Evolutionary conservation across 371 early-diverging fungal genomes (phyloP).

Genomic region (Entomophthora muscae): DNA sequence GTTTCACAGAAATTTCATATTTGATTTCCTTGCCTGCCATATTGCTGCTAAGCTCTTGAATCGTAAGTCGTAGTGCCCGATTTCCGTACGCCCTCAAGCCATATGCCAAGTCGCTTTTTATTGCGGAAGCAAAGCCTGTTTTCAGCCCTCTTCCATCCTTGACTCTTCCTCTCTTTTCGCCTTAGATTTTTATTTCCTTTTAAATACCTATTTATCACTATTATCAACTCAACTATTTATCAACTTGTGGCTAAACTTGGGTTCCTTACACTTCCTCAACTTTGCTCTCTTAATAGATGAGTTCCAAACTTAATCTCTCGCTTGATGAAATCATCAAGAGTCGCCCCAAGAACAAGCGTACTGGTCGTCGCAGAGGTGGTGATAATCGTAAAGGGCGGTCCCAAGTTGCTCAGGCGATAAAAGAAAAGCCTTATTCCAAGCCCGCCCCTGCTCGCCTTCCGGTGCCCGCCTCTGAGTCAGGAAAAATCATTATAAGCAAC

Average conservation of each 20-base stretch:
- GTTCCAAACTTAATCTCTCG: conserved; percentile 39
- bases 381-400: conserved; percentile 22
- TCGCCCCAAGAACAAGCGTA: conserved; percentile 14
- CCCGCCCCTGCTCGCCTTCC: conserved; percentile 10
- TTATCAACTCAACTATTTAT: not conserved
- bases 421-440: not conserved
- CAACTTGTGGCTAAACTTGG: not conserved
- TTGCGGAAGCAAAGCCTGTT: not conserved
- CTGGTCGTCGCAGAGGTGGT: conserved; percentile 19
- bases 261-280: not conserved
- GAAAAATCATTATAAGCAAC: conserved; percentile 53
- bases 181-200: not conserved
- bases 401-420: conserved; percentile 18
- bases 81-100: not conserved
- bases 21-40: not conserved
- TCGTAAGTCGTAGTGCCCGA: not conserved
- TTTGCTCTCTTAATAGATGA: conserved; percentile 15
- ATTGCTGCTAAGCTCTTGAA: not conserved
- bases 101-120: not conserved
- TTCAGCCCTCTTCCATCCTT: not conserved
- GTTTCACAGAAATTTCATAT: not conserved
- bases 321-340: conserved; percentile 46
- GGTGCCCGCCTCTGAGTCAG: conserved; percentile 19
- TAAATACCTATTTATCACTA: not conserved
- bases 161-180: not conserved